Base-by-base conservation (phyloP, 2,329 filamentous ascomycete species). In the Aspergillus tubingensis region DNA sequence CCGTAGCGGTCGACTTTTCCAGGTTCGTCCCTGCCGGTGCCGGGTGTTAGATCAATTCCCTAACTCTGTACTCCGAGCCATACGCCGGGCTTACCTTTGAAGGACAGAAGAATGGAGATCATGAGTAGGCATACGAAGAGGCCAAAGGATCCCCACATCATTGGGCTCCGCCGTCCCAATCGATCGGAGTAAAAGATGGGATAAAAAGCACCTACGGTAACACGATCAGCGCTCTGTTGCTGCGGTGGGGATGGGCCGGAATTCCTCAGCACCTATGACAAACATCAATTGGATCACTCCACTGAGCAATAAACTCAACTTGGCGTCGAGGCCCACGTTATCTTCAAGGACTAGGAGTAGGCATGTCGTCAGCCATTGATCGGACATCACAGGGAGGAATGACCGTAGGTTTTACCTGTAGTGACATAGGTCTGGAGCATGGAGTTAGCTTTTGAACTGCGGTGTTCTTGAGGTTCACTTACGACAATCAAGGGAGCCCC, bases 401-500 rank as follows among this genome's bases (percentile, higher is more conserved):
- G 23, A n/a, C 39, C 39, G 25, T 32, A 8, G 41, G 48, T 47
- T 25, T 62, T 63, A 70, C 68, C 67, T 48, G 66, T 66, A 23
- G 69, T 68, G 39, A 70, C 67, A 59, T 71, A 71, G 41, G 68
- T 68, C 66, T 70, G 44, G 25, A 21, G 17, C 55, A 13, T 41
- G n/a, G 23, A 19, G 51, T 60, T 38, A 57, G 52, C 47, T 39
- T 13, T 13, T 3, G 21, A 23, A 2, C 55, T 27, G 21, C 48
- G 25, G 25, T 51, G 17, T 8, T 6, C 11, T 10, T 23, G 15
- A 21, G 50, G 38, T 38, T 13, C 3, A 69, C 68, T 63, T 78
- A 81, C 13, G 36, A 82, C 79, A 4, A 83, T 77, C 70, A 65
- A 50, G 53, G 83, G 83, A 59, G 83, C 81, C 0, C 81, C 81